phyloP scores from a whole-genome alignment of 805 yeast genomes.

The Wickerhamomyces queroliae region DNA sequence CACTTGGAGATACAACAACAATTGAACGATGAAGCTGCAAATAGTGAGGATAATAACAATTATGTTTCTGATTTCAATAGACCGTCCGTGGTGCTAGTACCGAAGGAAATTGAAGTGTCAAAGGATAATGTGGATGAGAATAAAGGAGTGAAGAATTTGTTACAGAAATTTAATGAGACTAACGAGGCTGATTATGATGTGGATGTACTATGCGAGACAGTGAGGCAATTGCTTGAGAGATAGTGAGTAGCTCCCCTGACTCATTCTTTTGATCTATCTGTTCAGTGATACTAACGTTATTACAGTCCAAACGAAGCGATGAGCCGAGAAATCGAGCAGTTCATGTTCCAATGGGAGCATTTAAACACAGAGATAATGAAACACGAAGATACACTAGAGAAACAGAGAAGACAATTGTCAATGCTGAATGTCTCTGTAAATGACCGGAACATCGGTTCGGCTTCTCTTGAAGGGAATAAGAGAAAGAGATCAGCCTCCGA shows the following conservation, averaged over 20 bases:
- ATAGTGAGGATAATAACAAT: neutral
- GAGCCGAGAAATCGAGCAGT: conserved; percentile 21
- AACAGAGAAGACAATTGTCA: conserved; percentile 36
- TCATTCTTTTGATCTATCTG: conserved; percentile 5
- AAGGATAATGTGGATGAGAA: conserved; percentile 10
- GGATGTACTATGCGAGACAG: conserved; percentile 37
- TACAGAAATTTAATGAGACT: conserved; percentile 26
- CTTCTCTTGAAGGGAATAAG: conserved; percentile 5
- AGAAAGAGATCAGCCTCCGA: conserved; percentile 30
- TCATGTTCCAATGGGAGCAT: conserved; percentile 26
- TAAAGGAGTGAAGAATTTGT: conserved; percentile 26
- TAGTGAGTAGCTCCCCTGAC: conserved; percentile 16
- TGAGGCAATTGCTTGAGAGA: conserved; percentile 28
- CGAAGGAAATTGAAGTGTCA: conserved; percentile 10
- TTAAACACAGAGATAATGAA: conserved; percentile 33
- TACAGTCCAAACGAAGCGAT: conserved; percentile 33
- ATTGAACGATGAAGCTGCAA: conserved; percentile 20
- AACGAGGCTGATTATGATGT: conserved; percentile 30
- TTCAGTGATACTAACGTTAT: conserved; percentile 9
- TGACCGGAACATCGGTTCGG: conserved; percentile 9
- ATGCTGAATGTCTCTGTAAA: conserved; percentile 27
- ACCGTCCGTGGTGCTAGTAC: conserved; percentile 19
- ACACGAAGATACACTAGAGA: conserved; percentile 37
- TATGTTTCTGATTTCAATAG: conserved; percentile 1
- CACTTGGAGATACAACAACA: conserved; percentile 24